A percentile compares a stretch with the other conserved stretches of the same genome.
These are phyloP conservation scores for Aureobasidium sp. DNA, from an alignment of 2,329 filamentous ascomycete genomes.

Conservation along the genomic window DNA sequence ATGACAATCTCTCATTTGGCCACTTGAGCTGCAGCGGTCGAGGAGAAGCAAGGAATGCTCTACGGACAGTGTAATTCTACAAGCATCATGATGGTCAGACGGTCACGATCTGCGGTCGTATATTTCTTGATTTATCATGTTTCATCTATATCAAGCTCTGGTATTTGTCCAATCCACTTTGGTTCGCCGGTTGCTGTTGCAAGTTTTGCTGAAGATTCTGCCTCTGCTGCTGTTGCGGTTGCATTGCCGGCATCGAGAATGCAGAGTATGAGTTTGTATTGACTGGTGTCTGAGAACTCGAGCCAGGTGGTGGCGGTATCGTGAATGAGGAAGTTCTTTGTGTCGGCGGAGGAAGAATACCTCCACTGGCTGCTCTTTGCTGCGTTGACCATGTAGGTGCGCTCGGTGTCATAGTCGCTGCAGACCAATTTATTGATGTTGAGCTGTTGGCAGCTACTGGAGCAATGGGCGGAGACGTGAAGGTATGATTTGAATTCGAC, in stretches of 20 bases:
- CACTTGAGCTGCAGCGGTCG: too few species aligned
- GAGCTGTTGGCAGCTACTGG: slow-evolving; percentile 26
- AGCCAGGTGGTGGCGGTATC: slow-evolving; percentile 48
- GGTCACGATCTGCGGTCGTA: too few species aligned
- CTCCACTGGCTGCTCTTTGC: background rate
- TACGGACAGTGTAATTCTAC: too few species aligned
- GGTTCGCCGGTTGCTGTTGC: slow-evolving; percentile 23
- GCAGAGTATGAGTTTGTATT: slow-evolving; percentile 32
- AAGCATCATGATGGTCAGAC: too few species aligned
- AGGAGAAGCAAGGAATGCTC: too few species aligned
- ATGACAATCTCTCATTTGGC: too few species aligned
- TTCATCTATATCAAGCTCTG: slow-evolving; percentile 56
- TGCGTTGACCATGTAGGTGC: slow-evolving; percentile 18
- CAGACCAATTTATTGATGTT: slow-evolving; percentile 46
- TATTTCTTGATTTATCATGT: too few species aligned
- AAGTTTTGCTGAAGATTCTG: slow-evolving; percentile 20
- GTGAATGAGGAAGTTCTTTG: slow-evolving; percentile 47
- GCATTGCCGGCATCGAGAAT: slow-evolving; percentile 8
- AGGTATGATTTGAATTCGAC: slow-evolving; percentile 6
- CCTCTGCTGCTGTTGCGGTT: slow-evolving; percentile 15
- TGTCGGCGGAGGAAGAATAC: slow-evolving; percentile 10
- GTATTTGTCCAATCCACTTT: slow-evolving; percentile 56
- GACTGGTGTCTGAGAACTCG: slow-evolving; percentile 31
- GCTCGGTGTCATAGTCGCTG: slow-evolving; percentile 25
- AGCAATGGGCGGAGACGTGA: slow-evolving; percentile 21